Conservation (phyloP, 441 rosid species). For the Isatis lusitanica region DNA sequence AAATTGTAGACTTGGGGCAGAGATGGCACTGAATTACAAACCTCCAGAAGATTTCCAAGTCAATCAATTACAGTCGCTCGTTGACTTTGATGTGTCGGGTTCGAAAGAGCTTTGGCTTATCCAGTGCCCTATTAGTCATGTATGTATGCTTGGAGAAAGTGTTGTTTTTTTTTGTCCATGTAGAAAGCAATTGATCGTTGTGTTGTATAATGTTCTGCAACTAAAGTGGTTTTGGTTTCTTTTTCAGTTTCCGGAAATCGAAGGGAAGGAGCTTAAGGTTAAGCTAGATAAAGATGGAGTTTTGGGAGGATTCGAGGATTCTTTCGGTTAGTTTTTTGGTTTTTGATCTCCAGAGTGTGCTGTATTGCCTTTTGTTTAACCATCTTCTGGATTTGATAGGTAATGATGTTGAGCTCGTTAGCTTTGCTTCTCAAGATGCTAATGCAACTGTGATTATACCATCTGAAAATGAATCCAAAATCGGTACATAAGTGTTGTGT, state of each 20-base stretch:
- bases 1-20: background rate
- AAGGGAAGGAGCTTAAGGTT: conserved; percentile 51
- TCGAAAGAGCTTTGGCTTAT: conserved; percentile 79
- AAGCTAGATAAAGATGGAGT: conserved; percentile 50
- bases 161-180: too few relatives aligned
- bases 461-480: conserved; percentile 47
- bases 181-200: background rate
- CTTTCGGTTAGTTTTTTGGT: conserved; percentile 45
- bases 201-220: background rate
- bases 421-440: conserved; percentile 50
- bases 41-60: conserved; percentile 50
- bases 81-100: conserved; percentile 38
- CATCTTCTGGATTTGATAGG: conserved; percentile 46
- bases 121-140: conserved; percentile 67
- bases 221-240: background rate
- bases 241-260: conserved; percentile 61
- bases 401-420: conserved; percentile 52
- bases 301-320: conserved; percentile 59
- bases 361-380: too few relatives aligned
- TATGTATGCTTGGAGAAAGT: too few relatives aligned
- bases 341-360: background rate
- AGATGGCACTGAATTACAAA: conserved; percentile 37
- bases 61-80: conserved; percentile 45
- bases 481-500: too few relatives aligned
- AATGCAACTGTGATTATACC: conserved; percentile 58